phyloP scores from a whole-genome alignment of 345 rosid genomes.

The Syzygium aqueum region DNA sequence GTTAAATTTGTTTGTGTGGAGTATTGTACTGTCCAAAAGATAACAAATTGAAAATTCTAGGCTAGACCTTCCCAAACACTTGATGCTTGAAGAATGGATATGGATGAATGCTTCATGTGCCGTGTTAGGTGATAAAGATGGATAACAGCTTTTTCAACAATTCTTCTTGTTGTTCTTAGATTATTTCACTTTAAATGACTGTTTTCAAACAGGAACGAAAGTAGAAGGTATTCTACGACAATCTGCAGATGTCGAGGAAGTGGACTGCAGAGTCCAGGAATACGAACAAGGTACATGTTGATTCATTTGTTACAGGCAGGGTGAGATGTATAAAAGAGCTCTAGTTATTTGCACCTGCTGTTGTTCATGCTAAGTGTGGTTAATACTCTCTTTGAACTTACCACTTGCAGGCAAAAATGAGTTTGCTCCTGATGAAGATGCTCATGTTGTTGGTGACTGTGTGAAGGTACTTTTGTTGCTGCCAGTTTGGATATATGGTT shows the following conservation, averaged over 20 bases:
- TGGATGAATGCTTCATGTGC: neutral
- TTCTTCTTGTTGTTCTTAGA: neutral
- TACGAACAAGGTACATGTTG: conserved; percentile 71
- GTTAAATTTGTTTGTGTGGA: neutral
- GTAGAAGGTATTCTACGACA: conserved; percentile 92
- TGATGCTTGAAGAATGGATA: neutral
- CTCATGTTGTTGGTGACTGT: conserved; percentile 98
- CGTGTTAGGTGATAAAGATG: neutral
- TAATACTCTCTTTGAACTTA: neutral
- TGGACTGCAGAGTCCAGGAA: conserved; percentile 86
- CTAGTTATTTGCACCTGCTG: neutral
- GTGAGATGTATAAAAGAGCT: neutral
- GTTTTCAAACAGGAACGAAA: conserved; percentile 52
- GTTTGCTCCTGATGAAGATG: conserved; percentile 83
- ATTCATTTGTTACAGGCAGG: neutral
- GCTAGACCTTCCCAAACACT: neutral
- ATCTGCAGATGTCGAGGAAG: conserved; percentile 98
- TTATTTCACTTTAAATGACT: neutral
- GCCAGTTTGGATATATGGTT: neutral
- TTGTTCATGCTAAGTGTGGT: neutral
- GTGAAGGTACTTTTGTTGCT: conserved; percentile 54
- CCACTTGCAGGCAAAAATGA: conserved; percentile 65
- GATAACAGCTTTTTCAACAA: neutral
- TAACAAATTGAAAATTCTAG: neutral
- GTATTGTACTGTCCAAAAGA: neutral